Evolutionary conservation across 345 rosid genomes (phyloP).

Genomic region (Draba incana): DNA sequence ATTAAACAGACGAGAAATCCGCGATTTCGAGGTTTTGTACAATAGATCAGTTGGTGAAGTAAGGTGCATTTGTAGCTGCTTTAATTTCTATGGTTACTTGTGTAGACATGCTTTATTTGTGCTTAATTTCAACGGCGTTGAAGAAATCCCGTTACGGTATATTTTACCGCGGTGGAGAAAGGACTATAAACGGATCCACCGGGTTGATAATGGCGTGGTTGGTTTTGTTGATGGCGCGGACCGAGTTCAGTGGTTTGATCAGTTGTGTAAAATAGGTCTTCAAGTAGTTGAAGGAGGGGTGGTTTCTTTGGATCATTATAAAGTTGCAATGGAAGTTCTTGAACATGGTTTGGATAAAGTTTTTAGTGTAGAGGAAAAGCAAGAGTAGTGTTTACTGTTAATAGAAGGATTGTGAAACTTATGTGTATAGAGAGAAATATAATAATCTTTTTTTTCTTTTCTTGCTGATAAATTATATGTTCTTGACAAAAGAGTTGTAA

Average conservation of each 20-base stretch:
- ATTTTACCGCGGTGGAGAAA: slow-evolving; percentile 68
- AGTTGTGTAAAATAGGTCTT: slow-evolving; percentile 56
- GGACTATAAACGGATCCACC: slow-evolving; percentile 59
- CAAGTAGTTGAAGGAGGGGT: slow-evolving; percentile 73
- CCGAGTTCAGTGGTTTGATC: slow-evolving; percentile 57
- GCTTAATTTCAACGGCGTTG: slow-evolving; percentile 73
- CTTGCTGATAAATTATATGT: slow-evolving; percentile 7
- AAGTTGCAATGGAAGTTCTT: slow-evolving; percentile 57
- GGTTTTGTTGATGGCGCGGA: slow-evolving; percentile 30
- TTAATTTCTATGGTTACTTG: slow-evolving; percentile 77
- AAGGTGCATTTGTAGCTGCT: slow-evolving; percentile 86
- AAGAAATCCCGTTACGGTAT: slow-evolving; percentile 65
- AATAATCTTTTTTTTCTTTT: neutral
- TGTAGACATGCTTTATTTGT: slow-evolving; percentile 86
- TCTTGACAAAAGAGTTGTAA: slow-evolving; percentile 11
- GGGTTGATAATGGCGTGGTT: slow-evolving; percentile 41
- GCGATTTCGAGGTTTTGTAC: slow-evolving; percentile 74
- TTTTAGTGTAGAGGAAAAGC: slow-evolving; percentile 52
- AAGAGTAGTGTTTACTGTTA: slow-evolving; percentile 29
- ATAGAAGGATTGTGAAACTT: slow-evolving; percentile 8
- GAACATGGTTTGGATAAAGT: slow-evolving; percentile 58
- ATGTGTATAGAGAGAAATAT: slow-evolving; percentile 18
- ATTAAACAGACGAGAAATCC: slow-evolving; percentile 58
- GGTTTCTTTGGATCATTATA: slow-evolving; percentile 65
- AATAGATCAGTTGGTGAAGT: slow-evolving; percentile 75